Evolutionary conservation across 148 eudicot species (phyloP).

Genomic region (Fagopyrum homotropicum): DNA sequence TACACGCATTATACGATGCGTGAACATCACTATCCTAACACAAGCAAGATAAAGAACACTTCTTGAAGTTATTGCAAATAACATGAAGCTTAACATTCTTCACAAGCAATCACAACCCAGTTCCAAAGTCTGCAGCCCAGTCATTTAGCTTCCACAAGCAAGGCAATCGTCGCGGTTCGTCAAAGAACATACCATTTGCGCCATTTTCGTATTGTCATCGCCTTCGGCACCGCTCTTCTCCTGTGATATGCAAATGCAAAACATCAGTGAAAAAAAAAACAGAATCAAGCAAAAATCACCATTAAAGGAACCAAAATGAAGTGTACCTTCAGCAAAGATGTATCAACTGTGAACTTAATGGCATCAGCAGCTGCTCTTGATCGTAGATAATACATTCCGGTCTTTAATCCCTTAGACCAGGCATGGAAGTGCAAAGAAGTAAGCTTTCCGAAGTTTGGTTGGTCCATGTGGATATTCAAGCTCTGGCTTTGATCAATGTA

Average conservation of each 20-base stretch:
- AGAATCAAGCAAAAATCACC: not conserved
- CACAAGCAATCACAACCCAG: not conserved
- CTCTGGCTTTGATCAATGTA: constrained; percentile 83
- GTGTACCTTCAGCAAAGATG: constrained; percentile 56
- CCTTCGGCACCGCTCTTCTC: constrained; percentile 32
- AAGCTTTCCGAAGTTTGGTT: constrained; percentile 63
- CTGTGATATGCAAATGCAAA: constrained; percentile 19
- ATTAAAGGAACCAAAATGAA: not conserved
- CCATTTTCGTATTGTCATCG: constrained; percentile 50
- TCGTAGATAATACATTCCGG: constrained; percentile 91
- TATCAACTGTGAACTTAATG: constrained; percentile 93
- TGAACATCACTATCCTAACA: not conserved
- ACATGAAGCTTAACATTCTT: not conserved
- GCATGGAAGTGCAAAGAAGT: constrained; percentile 78
- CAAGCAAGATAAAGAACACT: constrained; percentile 1
- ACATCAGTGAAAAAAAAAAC: not conserved
- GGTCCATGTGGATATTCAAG: constrained; percentile 76
- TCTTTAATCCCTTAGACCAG: constrained; percentile 87
- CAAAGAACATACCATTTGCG: constrained; percentile 81
- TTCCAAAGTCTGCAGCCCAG: not conserved
- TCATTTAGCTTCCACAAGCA: constrained; percentile 73
- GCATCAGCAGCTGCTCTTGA: constrained; percentile 99
- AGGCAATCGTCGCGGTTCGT: constrained; percentile 79
- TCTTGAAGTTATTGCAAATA: not conserved
- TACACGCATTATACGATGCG: not conserved